Base-by-base conservation (phyloP, 2,329 filamentous ascomycete genomes). In the Cucurbitaria berberidis region DNA sequence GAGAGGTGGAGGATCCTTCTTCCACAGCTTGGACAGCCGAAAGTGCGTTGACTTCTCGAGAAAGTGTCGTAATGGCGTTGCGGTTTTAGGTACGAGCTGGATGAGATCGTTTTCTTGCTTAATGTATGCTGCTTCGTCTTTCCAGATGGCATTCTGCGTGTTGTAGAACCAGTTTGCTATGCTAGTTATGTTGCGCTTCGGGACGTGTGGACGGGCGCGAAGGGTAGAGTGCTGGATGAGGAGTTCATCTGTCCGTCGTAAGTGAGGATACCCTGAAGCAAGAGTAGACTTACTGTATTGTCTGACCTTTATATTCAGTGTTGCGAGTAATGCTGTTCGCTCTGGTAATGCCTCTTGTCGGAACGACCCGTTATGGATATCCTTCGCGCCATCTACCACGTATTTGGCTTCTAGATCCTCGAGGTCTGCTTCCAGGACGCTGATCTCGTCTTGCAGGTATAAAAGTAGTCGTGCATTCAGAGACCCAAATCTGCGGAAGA, bases 401-500 rank as follows among this genome's bases (percentile, higher is more conserved):
- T 41, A 10, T 1, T 43, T 13, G 7, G 50, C 11, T 26, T 68
- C 48, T 1, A 66, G 51, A 2, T 53, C 13, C 4, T 51, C 29
- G 10, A 68, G 32, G 13, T 39, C 26, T 3, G 39, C 27, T 36
- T 70, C 66, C 3, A 63, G 50, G 27, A 54, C 29, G 1, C 26
- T 18, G 19, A 70, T 63, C 2, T 51, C 43, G 44, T 68, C 39
- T 40, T 70, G 69, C 53, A 72, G 54, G 43, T 55, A 63, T 5
- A 72, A 43, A 5, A 68, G 56, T 1, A 67, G 59, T 0, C 51
- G 51, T 8, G 63, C 61, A 43, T 69, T 70, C n/a, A 71, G 34
- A 19, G 43, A 59, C 11, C 55, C 57, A 24, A 71, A 72, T 10
- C 66, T 55, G 4, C 69, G 60, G 24, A 73, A 41, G 0, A 73